Evolutionary conservation across 2,329 filamentous ascomycete species (phyloP).

Genomic region (Biscogniauxia mediterranea): DNA sequence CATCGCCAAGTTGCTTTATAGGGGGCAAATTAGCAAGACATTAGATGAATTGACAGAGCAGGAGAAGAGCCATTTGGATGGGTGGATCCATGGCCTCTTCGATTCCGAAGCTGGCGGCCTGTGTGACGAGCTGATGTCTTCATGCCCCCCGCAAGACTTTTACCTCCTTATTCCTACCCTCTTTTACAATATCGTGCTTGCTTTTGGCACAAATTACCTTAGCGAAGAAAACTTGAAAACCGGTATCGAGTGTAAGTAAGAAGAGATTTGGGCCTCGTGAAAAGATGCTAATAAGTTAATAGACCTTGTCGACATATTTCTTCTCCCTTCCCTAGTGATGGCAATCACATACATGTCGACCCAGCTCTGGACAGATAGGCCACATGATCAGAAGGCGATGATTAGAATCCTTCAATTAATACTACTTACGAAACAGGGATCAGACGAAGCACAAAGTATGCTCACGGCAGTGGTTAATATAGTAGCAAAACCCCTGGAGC

Average conservation of each 20-base stretch:
- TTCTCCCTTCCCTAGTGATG: conserved; percentile 74
- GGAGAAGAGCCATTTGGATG: conserved; percentile 64
- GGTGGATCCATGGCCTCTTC: conserved; percentile 78
- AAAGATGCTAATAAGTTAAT: conserved; percentile 7
- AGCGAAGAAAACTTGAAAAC: conserved; percentile 69
- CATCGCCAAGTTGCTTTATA: conserved; percentile 62
- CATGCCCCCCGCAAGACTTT: conserved; percentile 79
- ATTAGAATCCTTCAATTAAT: conserved; percentile 72
- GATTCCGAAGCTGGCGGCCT: conserved; percentile 71
- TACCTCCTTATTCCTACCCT: conserved; percentile 75
- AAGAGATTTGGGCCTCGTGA: conserved; percentile 7
- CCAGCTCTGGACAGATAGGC: conserved; percentile 64
- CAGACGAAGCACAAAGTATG: conserved; percentile 69
- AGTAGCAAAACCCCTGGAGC: conserved; percentile 66
- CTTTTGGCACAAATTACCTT: conserved; percentile 63
- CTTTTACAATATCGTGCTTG: conserved; percentile 72
- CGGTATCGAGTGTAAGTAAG: conserved; percentile 68
- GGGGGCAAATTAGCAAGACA: conserved; percentile 55
- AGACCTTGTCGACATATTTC: conserved; percentile 76
- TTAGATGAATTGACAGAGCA: conserved; percentile 61
- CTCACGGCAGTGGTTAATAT: conserved; percentile 70
- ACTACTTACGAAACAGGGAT: conserved; percentile 67
- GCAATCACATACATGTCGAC: conserved; percentile 70
- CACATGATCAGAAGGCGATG: conserved; percentile 62
- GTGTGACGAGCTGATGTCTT: conserved; percentile 77